Evolutionary conservation across 2,329 filamentous ascomycete species (phyloP).

Genomic region (Rhynchosporium graminicola): DNA sequence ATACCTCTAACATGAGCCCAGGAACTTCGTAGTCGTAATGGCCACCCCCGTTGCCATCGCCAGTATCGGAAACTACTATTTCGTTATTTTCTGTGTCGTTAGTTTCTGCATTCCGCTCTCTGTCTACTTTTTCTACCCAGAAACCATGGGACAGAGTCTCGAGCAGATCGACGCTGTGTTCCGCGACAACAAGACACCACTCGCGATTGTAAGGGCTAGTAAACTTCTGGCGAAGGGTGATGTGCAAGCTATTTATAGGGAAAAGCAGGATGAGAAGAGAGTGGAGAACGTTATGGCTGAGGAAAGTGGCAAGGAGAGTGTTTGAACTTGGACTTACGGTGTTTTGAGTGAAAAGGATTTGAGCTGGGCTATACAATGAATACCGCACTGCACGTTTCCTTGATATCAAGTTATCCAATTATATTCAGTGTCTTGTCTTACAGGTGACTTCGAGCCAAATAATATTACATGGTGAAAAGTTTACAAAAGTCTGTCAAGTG

Average conservation of each 20-base stretch:
- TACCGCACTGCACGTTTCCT: too few relatives aligned
- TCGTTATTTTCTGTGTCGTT: conserved; percentile 43
- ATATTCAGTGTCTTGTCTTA: too few relatives aligned
- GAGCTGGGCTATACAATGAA: too few relatives aligned
- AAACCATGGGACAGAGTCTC: conserved; percentile 64
- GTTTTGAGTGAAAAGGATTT: background rate
- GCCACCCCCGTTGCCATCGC: conserved; percentile 43
- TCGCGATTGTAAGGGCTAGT: conserved; percentile 38
- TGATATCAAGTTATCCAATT: too few relatives aligned
- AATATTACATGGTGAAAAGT: too few relatives aligned
- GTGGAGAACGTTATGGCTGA: conserved; percentile 13
- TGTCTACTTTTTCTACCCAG: conserved; percentile 49
- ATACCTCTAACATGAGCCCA: conserved; percentile 2
- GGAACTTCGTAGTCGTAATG: conserved; percentile 49
- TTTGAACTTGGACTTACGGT: background rate
- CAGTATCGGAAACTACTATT: conserved; percentile 42
- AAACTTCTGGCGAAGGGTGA: conserved; percentile 20
- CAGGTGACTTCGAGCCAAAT: too few relatives aligned
- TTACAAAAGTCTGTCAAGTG: too few relatives aligned
- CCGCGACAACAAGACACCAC: conserved; percentile 44
- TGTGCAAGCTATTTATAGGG: conserved; percentile 16
- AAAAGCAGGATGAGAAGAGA: conserved; percentile 17
- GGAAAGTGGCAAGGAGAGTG: conserved; percentile 8
- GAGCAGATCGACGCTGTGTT: conserved; percentile 66
- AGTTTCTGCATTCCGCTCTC: conserved; percentile 31